Evolutionary conservation across 495 filamentous ascomycete genomes (phyloP).

Genomic region (Viridothelium virens): DNA sequence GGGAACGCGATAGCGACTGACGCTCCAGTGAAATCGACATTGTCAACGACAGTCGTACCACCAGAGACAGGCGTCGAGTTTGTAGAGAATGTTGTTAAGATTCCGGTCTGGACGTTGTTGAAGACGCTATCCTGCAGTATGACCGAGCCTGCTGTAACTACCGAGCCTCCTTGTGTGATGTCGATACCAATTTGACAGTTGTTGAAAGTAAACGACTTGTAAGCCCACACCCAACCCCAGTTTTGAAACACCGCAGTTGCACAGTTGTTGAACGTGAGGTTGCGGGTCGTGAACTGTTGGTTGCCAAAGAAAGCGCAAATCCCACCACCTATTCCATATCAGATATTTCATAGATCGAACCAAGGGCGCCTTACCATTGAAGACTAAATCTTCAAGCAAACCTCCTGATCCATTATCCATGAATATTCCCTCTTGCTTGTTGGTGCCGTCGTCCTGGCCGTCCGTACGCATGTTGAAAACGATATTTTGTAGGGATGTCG

Average conservation of each 20-base stretch:
- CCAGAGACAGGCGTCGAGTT: constrained; percentile 57
- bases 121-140: constrained; percentile 74
- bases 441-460: constrained; percentile 15
- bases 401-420: constrained; percentile 41
- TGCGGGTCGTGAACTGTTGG: constrained; percentile 92
- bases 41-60: constrained; percentile 75
- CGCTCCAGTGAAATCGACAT: constrained; percentile 65
- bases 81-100: constrained; percentile 59
- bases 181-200: constrained; percentile 74
- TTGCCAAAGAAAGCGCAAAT: constrained; percentile 83
- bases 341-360: background rate
- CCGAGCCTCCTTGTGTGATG: constrained; percentile 55
- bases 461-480: constrained; percentile 34
- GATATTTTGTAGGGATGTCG: constrained; percentile 38
- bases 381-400: constrained; percentile 48
- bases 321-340: constrained; percentile 48
- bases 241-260: constrained; percentile 87
- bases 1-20: constrained; percentile 46
- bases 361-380: constrained; percentile 48
- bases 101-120: constrained; percentile 61
- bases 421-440: constrained; percentile 34
- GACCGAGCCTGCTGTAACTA: constrained; percentile 71
- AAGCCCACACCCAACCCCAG: constrained; percentile 90
- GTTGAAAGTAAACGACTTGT: constrained; percentile 74
- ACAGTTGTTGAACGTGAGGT: constrained; percentile 82